A percentile compares a stretch with the other conserved stretches of the same genome.
phyloP scores from a whole-genome alignment of 805 yeast species.

The Ogataea sp. region DNA sequence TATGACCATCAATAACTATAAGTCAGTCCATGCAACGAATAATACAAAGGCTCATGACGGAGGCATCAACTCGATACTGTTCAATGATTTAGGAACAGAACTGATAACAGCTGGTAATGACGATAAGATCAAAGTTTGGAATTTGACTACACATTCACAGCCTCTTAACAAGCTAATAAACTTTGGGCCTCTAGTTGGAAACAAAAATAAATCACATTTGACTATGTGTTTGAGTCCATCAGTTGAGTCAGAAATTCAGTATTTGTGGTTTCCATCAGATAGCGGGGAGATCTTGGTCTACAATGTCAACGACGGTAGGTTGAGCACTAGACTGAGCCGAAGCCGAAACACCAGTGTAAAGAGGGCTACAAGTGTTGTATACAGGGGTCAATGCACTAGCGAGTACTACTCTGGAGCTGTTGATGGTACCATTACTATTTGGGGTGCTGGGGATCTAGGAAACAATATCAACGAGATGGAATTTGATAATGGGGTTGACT shows the following conservation, averaged over 20 bases:
- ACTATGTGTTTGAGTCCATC: constrained; percentile 46
- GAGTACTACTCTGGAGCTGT: constrained; percentile 53
- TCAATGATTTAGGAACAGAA: constrained; percentile 61
- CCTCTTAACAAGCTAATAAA: constrained; percentile 54
- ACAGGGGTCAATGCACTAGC: constrained; percentile 35
- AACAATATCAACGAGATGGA: constrained; percentile 1
- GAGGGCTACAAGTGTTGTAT: constrained; percentile 45
- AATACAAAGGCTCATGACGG: constrained; percentile 62
- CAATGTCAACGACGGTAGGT: constrained; percentile 52
- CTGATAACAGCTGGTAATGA: constrained; percentile 70
- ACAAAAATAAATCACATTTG: constrained; percentile 49
- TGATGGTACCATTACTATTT: constrained; percentile 56
- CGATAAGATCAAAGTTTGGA: constrained; percentile 78
- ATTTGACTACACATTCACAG: constrained; percentile 40
- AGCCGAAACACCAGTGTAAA: constrained; percentile 27
- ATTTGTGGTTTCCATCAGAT: constrained; percentile 66
- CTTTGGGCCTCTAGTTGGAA: constrained; percentile 72
- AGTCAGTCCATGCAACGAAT: constrained; percentile 11
- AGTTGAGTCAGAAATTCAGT: constrained; percentile 46
- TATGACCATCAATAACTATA: constrained; percentile 13
- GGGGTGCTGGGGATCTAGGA: constrained; percentile 35
- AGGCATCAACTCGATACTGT: constrained; percentile 69
- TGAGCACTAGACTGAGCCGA: constrained; percentile 48
- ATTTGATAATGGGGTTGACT: constrained; percentile 14
- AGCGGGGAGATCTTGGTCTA: constrained; percentile 61